Base-by-base conservation (phyloP, 257 asterid genomes). In the Solanum boliviense region DNA sequence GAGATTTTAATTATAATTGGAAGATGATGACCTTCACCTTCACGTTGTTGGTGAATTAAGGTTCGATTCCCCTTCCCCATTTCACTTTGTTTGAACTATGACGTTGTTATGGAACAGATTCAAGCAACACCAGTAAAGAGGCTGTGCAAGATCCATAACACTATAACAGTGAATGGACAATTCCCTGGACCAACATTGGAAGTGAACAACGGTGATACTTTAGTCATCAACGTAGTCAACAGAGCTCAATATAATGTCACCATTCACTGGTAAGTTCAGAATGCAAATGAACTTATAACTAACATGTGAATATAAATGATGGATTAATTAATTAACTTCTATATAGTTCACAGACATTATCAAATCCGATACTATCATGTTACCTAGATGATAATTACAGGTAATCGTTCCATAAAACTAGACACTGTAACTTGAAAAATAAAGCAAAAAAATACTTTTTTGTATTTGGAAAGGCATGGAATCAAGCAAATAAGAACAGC, bases 81-180 rank as follows among this genome's bases (percentile, higher is more conserved):
- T 52, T 48, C 58, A 48, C 20, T 48, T 48, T 48, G 21, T 48
- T 48, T 18, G 58, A 48, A 48, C n/a, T 35, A n/a, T 58, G 32
- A 29, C 31, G 56, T 84, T 34, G 23, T n/a, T 84, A 52, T 85
- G 68, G 56, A 88, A 89, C 84, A 96, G 98, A 88, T 96, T 85
- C 95, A 95, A 92, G 98, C 96, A 84, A 93, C 94, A 16, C 92
- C 93, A 74, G 96, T 96, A 97, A 96, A 92, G 94, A 95, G 98
- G 95, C 94, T 95, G 94, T 96, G 98, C 95, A 94, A 92, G n/a
- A 94, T 93, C 84, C 99, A 91, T 85, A 94, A 90, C 88, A 41
- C 87, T 0, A 93, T 94, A 21, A 94, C 98, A 0, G 98, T 96
- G 23, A 96, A 95, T 23, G 98, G 99, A 31, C 93, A 93, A 94